Evolutionary conservation across 495 filamentous ascomycete species (phyloP), one percentile per base, ranked within the genome.

Genomic region (Penicillium turbatum): DNA sequence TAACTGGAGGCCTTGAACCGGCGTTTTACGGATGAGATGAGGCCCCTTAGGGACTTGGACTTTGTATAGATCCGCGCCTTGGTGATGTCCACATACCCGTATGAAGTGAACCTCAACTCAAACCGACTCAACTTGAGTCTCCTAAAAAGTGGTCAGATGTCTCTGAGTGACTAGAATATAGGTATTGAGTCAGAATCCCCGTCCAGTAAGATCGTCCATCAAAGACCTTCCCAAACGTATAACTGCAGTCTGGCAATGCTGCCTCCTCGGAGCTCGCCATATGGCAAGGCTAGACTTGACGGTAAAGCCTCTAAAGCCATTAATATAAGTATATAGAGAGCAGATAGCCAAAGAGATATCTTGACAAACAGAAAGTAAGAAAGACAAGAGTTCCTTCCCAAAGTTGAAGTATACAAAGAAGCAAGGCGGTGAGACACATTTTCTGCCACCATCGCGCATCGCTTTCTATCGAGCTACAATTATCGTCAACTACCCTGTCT

Each of bases 381-480:
- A 4, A 24, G 4, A 24, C 21, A 24, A 4, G 4, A 24, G 21
- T 24, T 24, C 21, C 21, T 24, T 24, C 2, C 11, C 24, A 43
- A 29, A 10, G 32, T 35, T 35, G 32, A 13, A 12, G 19, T n/a
- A n/a, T n/a, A n/a, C n/a, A 15, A 7, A 17, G 3, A 2, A 17
- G 1, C 2, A 53, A 53, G 41, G 51, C 51, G 51, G 51, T 53
- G 41, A 39, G 39, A 15, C 6, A 30, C 27, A 15, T 53, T 44
- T 53, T 53, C 30, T 46, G 51, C 40, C 40, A 13, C 7, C 24
- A 32, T 38, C 36, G 48, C 51, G 51, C 51, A 53, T 53, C 41
- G 40, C 31, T 53, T 53, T 53, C 51, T 39, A 24, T 17, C 40
- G 30, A 51, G 49, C 49, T 51, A 16, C 49, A 51, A 51, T 43